Base-by-base conservation (phyloP, 2,329 filamentous ascomycete species). In the Hypoxylon sp. region DNA sequence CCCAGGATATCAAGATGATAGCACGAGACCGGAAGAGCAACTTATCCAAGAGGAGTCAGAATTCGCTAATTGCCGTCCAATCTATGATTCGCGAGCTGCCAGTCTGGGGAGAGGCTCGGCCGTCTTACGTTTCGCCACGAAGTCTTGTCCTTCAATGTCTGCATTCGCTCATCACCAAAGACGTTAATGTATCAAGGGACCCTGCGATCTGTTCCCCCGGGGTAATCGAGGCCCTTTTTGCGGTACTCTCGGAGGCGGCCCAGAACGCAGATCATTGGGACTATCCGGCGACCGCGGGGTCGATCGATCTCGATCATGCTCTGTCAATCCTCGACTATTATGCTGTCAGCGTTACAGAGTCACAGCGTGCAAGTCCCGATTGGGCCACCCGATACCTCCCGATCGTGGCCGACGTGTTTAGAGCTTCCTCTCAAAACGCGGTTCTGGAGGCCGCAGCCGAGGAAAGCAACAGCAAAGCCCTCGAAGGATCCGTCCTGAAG, bases 1-100 rank as follows among this genome's bases (percentile, higher is more conserved):
- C 80, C 9, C 75, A 79, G 11, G 85, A 88, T 48, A 83, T 93
- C 21, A 74, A 74, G n/a, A 74, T 75, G 15, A 72, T 91, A n/a
- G 82, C 83, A 0, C 84, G 82, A 59, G 87, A 90, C 31, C 83
- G 87, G 26, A 83, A 84, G 62, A 84, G 77, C 55, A 92, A 92
- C 63, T 80, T 93, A 69, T 88, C 91, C 0, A 88, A 83, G 68
- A 79, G 84, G 24, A 84, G 83, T 9, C 86, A 87, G 65, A 77
- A 75, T 13, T 79, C 83, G 0, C 69, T 93, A 6, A 64, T 74
- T 6, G 77, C 80, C 0, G 78, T 91, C 37, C 84, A 86, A 55
- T 72, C 74, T 1, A 73, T 77, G 3, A 67, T 91, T 3, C 71
- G 81, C 43, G 75, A 80, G 20, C 77, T 85, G 29, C 71, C 80